Conservation (phyloP, 441 rosid species). For the Adansonia rubrostipa region DNA sequence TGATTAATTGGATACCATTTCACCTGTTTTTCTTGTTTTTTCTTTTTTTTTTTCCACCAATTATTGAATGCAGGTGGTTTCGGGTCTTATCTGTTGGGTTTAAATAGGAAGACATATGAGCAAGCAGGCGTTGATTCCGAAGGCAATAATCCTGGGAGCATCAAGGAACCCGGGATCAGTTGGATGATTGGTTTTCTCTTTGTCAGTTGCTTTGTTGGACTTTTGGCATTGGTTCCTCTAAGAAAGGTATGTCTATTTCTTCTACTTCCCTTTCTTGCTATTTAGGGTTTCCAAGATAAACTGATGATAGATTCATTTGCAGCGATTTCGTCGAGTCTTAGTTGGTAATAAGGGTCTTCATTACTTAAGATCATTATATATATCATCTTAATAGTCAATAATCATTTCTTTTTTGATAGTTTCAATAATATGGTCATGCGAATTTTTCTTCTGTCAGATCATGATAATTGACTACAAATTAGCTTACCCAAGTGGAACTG, state of each 20-base stretch:
- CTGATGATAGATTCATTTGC: slow-evolving; percentile 1
- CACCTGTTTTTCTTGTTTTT: not conserved
- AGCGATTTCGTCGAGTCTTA: slow-evolving; percentile 8
- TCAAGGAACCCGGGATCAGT: slow-evolving; percentile 83
- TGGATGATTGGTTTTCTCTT: slow-evolving; percentile 94
- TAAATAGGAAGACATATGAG: slow-evolving; percentile 72
- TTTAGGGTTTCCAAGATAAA: not conserved
- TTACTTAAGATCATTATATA: not conserved
- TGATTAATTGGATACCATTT: not conserved
- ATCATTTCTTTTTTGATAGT: not conserved
- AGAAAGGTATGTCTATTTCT: slow-evolving; percentile 57
- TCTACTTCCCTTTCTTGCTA: not conserved
- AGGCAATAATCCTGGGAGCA: slow-evolving; percentile 66
- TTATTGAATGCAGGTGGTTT: slow-evolving; percentile 71
- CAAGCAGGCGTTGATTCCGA: slow-evolving; percentile 58
- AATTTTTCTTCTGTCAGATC: slow-evolving; percentile 50
- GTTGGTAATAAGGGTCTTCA: not conserved
- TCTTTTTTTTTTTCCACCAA: not conserved
- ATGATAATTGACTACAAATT: slow-evolving; percentile 85
- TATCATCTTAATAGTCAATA: not conserved
- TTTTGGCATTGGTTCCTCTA: slow-evolving; percentile 83
- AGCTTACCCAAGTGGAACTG: slow-evolving; percentile 92
- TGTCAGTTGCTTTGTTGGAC: slow-evolving; percentile 77
- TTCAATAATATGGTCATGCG: slow-evolving; percentile 1
- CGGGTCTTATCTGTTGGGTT: slow-evolving; percentile 85